Conservation (phyloP, 225 moss, liverwort and hornwort species). For the Pseudoscleropodium purum region DNA sequence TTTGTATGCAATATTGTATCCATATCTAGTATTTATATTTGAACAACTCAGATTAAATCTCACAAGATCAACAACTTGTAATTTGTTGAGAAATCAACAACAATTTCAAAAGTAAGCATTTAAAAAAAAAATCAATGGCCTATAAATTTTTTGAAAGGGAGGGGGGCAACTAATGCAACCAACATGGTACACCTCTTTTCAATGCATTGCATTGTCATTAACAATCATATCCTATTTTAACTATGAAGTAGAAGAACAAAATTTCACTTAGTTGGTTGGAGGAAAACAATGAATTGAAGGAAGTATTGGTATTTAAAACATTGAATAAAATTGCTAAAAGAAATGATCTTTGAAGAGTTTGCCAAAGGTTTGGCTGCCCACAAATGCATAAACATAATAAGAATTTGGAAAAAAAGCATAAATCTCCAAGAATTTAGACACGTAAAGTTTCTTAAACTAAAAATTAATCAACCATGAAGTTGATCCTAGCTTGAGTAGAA, state of each 20-base stretch:
- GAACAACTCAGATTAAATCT: too few relatives aligned
- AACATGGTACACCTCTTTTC: too few relatives aligned
- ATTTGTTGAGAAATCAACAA: too few relatives aligned
- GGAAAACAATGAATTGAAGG: neutral
- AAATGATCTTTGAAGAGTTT: neutral
- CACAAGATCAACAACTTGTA: too few relatives aligned
- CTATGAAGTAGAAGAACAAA: neutral
- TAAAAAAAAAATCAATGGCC: too few relatives aligned
- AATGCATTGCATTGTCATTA: neutral
- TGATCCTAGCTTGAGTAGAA: neutral
- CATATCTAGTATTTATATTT: too few relatives aligned
- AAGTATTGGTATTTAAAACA: neutral
- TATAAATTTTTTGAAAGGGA: too few relatives aligned
- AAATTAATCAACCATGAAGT: neutral
- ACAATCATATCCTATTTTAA: neutral
- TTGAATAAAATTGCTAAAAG: neutral
- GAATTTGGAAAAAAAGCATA: neutral
- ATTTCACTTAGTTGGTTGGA: neutral
- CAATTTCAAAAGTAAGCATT: too few relatives aligned
- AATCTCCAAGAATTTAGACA: neutral
- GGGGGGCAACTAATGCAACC: too few relatives aligned
- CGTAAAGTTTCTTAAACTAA: neutral
- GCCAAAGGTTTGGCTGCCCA: accelerated
- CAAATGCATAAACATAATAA: neutral
- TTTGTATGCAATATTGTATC: too few relatives aligned